phyloP scores from a whole-genome alignment of 352 stramenopile species.

The Salisapilia sapeloensis region DNA sequence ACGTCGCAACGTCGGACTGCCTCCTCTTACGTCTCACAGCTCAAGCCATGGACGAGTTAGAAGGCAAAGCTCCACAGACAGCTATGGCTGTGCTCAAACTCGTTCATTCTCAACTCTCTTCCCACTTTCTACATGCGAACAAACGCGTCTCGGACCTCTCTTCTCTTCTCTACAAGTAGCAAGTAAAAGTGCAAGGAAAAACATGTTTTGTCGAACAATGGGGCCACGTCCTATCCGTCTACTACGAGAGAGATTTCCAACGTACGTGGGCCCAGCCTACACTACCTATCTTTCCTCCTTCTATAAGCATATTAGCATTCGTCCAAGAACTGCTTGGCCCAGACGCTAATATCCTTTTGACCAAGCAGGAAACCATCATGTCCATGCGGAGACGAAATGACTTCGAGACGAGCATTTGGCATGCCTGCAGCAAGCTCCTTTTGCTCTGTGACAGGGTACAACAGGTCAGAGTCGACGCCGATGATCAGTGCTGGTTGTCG shows the following conservation, averaged over 20 bases:
- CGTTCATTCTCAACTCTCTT: conserved; percentile 36
- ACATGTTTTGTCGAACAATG: conserved; percentile 1
- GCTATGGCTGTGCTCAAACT: conserved; percentile 60
- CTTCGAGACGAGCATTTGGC: conserved; percentile 68
- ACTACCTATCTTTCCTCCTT: no score
- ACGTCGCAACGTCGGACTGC: conserved; percentile 46
- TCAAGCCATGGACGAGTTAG: conserved; percentile 32
- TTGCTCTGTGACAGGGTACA: conserved; percentile 91
- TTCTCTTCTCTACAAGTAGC: conserved; percentile 56
- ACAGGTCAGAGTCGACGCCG: conserved; percentile 88
- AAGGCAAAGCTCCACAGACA: conserved; percentile 35
- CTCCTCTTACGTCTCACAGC: conserved; percentile 40
- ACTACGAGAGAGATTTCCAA: no score
- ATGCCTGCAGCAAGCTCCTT: conserved; percentile 68
- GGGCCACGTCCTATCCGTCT: no score
- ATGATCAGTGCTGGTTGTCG: conserved; percentile 80
- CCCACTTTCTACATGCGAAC: conserved; percentile 48
- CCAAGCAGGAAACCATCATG: conserved; percentile 96
- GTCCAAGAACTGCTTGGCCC: conserved; percentile 39
- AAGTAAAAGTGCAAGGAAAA: neutral
- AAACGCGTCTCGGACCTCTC: conserved; percentile 64
- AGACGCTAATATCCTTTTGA: conserved; percentile 81
- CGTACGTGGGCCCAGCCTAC: no score
- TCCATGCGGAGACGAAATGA: conserved; percentile 83
- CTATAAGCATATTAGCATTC: no score